Evolutionary conservation across 2,329 filamentous ascomycete genomes (phyloP), one percentile per base, ranked within the genome.

Genomic region (Daldinia eschscholtzii): DNA sequence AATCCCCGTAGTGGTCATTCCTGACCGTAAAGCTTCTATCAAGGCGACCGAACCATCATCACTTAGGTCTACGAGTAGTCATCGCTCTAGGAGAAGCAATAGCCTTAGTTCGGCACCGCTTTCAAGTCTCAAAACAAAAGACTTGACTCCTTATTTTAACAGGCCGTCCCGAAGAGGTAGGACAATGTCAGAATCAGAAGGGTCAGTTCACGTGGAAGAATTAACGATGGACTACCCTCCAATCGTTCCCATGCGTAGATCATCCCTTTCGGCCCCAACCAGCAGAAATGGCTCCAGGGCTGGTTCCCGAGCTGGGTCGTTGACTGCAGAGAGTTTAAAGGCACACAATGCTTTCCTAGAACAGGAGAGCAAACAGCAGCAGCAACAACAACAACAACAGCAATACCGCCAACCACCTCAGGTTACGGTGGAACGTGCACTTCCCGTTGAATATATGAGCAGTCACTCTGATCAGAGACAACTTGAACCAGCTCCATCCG

Each of bases 1-100:
- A 2, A 88, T 91, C 9, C 89, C 89, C 1, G 88, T 91, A 6
- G 83, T 90, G 6, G 82, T 91, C 20, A 85, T 91, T 57, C 89
- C 89, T 6, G 85, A 87, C 62, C 86, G 89, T 15, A 81, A 79
- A 15, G 86, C 88, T 6, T 89, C 87, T 3, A 79, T 83, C 10
- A 85, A 84, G 65, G 83, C 85, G 6, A 81, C 75, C 59, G 82
- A 81, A 39, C 81, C 87, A 35, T 86, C 85, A 3, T 90, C 88
- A 1, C 79, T 90, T 15, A 84, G 88, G 62, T 90, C 89, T 20
- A 87, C 84, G n/a, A 89, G 86, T 68, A 91, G 88, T 73, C 84
- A 83, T 57, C 83, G 81, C 53, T 87, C 87, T 1, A 86, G 82
- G 72, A 80, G 83, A 66, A 87, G 85, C 60, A 82, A 82, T 46